Evolutionary conservation across 768 basidiomycete genomes (phyloP), one percentile per base, ranked within the genome.

Genomic region (Trametes maxima): DNA sequence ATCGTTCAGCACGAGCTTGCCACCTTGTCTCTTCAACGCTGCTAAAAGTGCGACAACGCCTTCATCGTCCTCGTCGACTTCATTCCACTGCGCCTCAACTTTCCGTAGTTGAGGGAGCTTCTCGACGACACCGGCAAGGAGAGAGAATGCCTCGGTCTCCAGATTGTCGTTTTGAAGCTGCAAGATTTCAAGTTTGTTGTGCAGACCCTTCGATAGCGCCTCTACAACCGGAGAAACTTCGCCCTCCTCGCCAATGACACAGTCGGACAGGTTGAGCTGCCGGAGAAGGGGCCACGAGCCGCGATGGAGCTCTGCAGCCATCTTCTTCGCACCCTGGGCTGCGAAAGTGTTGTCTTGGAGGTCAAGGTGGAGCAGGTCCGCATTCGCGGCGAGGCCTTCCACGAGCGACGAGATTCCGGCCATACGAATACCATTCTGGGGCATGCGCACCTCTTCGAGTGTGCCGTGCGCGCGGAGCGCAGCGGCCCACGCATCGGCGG

Each of bases 361-460:
- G 80, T 99, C 95, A 69, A 99, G 82, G 65, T 86, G 77, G 69
- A 86, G 79, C 53, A 99, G 78, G 43, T 79, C 76, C 2, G 80
- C 76, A 72, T 88, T 90, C 57, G 86, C 79, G 13, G 85, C 73
- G 35, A 99, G 74, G 4, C 95, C 96, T 22, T 74, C 71, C 5
- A 92, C 91, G 22, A 99, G 84, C 12, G 85, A 83, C 10, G 82
- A 82, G 69, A 96, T 90, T 4, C 97, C 97, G 59, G 89, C 88
- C 87, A 92, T 92, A 65, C 94, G 82, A 68, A 99, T 98, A 5
- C 96, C 97, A 70, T 99, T 98, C 79, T 98, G 95, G n/a, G 92
- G 91, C 87, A 98, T 89, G 59, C 91, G 84, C 33, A 98, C 89
- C 65, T 97, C 93, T 54, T 79, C 79, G 35, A 99, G 82, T 6